phyloP scores from a whole-genome alignment of 768 basidiomycete genomes.

The Suillus brevipes region DNA sequence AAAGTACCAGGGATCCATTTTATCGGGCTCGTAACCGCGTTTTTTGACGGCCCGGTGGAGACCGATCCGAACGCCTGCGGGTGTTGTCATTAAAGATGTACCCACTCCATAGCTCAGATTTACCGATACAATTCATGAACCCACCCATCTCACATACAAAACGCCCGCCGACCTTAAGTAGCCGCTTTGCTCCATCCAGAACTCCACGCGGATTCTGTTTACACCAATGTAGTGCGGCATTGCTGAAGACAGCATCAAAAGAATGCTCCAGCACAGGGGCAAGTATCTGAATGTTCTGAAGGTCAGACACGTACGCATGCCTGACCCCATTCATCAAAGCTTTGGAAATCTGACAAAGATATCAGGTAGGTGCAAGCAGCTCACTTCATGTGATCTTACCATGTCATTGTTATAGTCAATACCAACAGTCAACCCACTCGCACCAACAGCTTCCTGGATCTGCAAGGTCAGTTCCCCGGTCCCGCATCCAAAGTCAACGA shows the following conservation, averaged over 20 bases:
- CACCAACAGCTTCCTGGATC: slow-evolving; percentile 52
- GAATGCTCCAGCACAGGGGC: slow-evolving; percentile 33
- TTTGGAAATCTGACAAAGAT: slow-evolving; percentile 48
- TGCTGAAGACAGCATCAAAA: slow-evolving; percentile 80
- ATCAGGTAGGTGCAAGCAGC: too few relatives aligned
- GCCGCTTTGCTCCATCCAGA: slow-evolving; percentile 53
- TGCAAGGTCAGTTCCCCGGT: slow-evolving; percentile 73
- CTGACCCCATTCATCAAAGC: slow-evolving; percentile 48
- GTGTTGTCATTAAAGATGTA: slow-evolving; percentile 9
- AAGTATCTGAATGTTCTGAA: slow-evolving; percentile 46
- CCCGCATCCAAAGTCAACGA: slow-evolving; percentile 81
- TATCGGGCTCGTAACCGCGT: slow-evolving; percentile 57
- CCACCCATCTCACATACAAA: slow-evolving; percentile 81
- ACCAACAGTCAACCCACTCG: slow-evolving; percentile 60
- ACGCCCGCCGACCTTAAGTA: slow-evolving; percentile 69
- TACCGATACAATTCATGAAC: slow-evolving; percentile 70
- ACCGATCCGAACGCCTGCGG: slow-evolving; percentile 58
- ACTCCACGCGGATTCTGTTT: slow-evolving; percentile 71
- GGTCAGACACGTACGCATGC: slow-evolving; percentile 52
- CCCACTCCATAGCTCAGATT: slow-evolving; percentile 3
- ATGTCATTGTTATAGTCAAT: slow-evolving; percentile 72
- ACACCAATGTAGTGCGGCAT: slow-evolving; percentile 85
- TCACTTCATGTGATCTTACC: slow-evolving; percentile 45
- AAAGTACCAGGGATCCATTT: slow-evolving; percentile 83
- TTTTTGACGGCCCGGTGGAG: slow-evolving; percentile 53